A percentile compares a stretch with the other conserved stretches of the same genome.
phyloP scores from a whole-genome alignment of 1,284 basidiomycete species.

The Apiotrichum sp. region DNA sequence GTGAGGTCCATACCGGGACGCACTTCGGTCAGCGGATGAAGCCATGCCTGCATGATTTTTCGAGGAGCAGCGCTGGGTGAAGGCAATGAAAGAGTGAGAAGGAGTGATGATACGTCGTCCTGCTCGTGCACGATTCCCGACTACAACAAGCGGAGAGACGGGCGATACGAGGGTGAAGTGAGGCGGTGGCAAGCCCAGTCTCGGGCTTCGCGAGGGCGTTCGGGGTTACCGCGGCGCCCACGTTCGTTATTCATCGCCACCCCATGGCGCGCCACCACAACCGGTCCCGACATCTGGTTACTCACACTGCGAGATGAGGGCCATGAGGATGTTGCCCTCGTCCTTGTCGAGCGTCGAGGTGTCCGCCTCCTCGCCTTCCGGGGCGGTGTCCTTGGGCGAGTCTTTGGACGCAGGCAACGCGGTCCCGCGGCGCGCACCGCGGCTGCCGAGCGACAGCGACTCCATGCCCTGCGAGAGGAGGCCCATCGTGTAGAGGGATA shows the following conservation, averaged over 20 bases:
- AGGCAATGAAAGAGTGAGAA: too few relatives aligned
- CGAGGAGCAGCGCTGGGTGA: background rate
- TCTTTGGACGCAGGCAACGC: background rate
- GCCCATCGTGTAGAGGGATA: conserved; percentile 19
- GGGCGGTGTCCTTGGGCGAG: conserved; percentile 14
- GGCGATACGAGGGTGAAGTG: too few relatives aligned
- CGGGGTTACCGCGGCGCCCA: too few relatives aligned
- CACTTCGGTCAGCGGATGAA: conserved; percentile 45
- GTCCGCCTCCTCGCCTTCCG: conserved; percentile 41
- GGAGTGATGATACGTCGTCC: too few relatives aligned
- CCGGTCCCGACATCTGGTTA: too few relatives aligned
- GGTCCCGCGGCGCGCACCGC: conserved; percentile 14
- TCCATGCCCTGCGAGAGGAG: conserved; percentile 29
- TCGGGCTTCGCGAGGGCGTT: too few relatives aligned
- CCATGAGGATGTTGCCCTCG: conserved; percentile 45
- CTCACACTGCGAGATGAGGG: conserved; percentile 46
- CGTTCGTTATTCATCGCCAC: too few relatives aligned
- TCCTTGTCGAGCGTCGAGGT: conserved; percentile 46
- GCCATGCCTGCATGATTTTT: too few relatives aligned
- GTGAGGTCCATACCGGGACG: conserved; percentile 90
- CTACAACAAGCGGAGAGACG: too few relatives aligned
- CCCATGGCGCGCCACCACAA: too few relatives aligned
- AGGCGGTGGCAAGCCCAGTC: too few relatives aligned
- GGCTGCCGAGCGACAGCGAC: conserved; percentile 18
- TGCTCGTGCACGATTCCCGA: too few relatives aligned